Evolutionary conservation across 208 protist genomes (phyloP).

Genomic region (Leishmania gerbilli): DNA sequence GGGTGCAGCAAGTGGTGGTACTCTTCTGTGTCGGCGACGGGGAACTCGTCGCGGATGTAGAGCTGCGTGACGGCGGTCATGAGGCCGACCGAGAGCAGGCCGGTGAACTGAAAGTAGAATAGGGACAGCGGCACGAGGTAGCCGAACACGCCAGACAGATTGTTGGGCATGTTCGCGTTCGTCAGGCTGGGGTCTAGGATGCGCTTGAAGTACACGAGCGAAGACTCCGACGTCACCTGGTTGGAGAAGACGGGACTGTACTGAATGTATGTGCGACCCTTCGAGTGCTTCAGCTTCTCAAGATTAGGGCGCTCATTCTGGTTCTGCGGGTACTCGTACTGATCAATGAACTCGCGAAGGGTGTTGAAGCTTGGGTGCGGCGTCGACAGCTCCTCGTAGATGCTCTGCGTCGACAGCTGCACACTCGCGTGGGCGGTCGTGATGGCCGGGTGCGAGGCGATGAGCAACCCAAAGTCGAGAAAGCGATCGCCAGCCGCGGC

Average conservation of each 20-base stretch:
- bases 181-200: slow-evolving; percentile 64
- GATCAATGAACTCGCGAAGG: slow-evolving; percentile 67
- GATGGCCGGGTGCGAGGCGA: slow-evolving; percentile 70
- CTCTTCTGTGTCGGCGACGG: slow-evolving; percentile 73
- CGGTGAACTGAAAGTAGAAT: slow-evolving; percentile 85
- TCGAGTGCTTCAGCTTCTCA: slow-evolving; percentile 74
- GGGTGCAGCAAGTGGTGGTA: slow-evolving; percentile 64
- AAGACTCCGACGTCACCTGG: slow-evolving; percentile 36
- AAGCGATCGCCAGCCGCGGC: slow-evolving; percentile 70
- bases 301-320: slow-evolving; percentile 24
- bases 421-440: slow-evolving; percentile 59
- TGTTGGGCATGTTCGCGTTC: slow-evolving; percentile 61
- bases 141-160: slow-evolving; percentile 79
- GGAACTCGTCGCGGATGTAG: slow-evolving; percentile 84
- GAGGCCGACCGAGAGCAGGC: slow-evolving; percentile 77
- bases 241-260: slow-evolving; percentile 82
- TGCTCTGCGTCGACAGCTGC: slow-evolving; percentile 41
- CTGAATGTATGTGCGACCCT: slow-evolving; percentile 75
- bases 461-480: slow-evolving; percentile 81
- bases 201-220: slow-evolving; percentile 78
- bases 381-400: slow-evolving; percentile 75
- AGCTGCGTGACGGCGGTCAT: slow-evolving; percentile 85
- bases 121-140: slow-evolving; percentile 74
- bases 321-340: slow-evolving; percentile 34
- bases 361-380: slow-evolving; percentile 43